Base-by-base conservation (phyloP, 768 basidiomycete genomes). In the Boletus vermiculosoides region DNA sequence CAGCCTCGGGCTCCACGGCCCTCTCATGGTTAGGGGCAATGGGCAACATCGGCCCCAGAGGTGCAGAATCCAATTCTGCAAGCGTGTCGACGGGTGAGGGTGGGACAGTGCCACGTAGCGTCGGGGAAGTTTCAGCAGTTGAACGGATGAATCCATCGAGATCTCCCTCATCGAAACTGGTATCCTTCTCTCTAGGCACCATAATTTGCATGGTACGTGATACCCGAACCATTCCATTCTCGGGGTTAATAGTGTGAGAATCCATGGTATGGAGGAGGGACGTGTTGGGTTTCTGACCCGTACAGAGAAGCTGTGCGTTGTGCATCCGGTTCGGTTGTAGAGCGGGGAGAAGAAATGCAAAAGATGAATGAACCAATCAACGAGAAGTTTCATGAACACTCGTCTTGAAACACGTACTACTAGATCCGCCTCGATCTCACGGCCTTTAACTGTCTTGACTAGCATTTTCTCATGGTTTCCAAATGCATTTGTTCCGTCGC, bases 281-380 rank as follows among this genome's bases (percentile, higher is more conserved):
- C 0, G 84, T 83, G 64, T 86, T 85, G 18, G 84, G 84, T 8
- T 63, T 70, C 66, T 86, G 85, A 9, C 85, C 85, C 0, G 83
- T 85, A 60, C 85, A 85, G 1, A 84, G 71, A 11, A 86, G 77
- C 83, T 84, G 40, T 44, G 20, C 5, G 42, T 42, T 1, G 16
- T 54, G 12, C 16, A 30, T 36, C 37, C 31, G 28, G 15, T 59
- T 31, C 30, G 39, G 9, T 42, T 16, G 36, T 4, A 13, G 36
- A 45, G 22, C 23, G 20, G 36, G 22, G 30, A 13, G 51, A 41
- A 34, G n/a, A n/a, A 25, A 56, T n/a, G 10, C 23, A 30, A 46
- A 33, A 23, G 59, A 41, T 4, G 15, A 34, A 37, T 39, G 5
- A 48, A 9, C 15, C 3, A 18, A 18, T 36, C 10, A 5, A 49